phyloP scores from a whole-genome alignment of 257 asterid species.

The Rubia yunnanensis region DNA sequence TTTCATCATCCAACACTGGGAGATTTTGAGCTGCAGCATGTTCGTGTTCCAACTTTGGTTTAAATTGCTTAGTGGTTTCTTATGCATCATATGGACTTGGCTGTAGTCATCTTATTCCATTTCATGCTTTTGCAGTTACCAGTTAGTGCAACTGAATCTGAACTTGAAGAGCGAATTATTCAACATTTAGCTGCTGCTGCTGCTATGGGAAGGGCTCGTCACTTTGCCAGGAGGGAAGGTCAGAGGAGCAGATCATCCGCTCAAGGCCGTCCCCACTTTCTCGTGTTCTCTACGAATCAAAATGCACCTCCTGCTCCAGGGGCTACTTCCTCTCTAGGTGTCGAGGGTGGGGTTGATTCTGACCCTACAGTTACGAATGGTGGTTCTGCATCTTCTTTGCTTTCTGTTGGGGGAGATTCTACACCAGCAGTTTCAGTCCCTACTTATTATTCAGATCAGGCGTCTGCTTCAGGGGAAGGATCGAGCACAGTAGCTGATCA shows the following conservation, averaged over 20 bases:
- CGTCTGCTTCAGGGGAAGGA: constrained; percentile 32
- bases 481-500: constrained; percentile 37
- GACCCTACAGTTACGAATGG: constrained; percentile 32
- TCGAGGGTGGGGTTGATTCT: constrained; percentile 32
- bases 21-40: constrained; percentile 93
- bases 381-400: constrained; percentile 35
- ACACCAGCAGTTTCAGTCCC: constrained; percentile 28
- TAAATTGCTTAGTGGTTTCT: not conserved
- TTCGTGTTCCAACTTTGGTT: constrained; percentile 22
- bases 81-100: not conserved
- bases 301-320: constrained; percentile 35
- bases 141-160: constrained; percentile 71
- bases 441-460: constrained; percentile 37
- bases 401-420: constrained; percentile 48
- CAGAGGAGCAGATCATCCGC: constrained; percentile 62
- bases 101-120: not conserved
- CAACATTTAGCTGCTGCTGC: constrained; percentile 96
- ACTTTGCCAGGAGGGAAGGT: constrained; percentile 72
- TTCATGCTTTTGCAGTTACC: constrained; percentile 48
- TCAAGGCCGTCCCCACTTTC: constrained; percentile 70
- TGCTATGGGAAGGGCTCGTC: constrained; percentile 90
- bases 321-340: constrained; percentile 25
- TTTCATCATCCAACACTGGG: constrained; percentile 96
- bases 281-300: constrained; percentile 65
- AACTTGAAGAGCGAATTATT: constrained; percentile 81